phyloP scores from a whole-genome alignment of 2,329 filamentous ascomycete genomes.

The Aureobasidium lini region DNA sequence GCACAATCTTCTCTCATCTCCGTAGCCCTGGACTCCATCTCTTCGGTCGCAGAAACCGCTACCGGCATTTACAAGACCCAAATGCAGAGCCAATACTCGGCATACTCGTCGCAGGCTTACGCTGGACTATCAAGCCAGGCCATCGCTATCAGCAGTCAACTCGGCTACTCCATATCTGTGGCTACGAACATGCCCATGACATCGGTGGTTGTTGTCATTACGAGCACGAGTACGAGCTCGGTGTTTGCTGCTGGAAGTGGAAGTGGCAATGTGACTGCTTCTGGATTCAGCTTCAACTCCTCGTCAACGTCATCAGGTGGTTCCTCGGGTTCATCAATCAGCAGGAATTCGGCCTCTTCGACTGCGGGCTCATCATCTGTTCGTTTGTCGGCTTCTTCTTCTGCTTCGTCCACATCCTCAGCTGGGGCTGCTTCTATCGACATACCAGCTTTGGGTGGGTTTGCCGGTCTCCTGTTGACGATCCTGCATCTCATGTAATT shows the following conservation, averaged over 20 bases:
- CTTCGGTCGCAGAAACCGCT: neutral
- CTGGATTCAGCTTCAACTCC: neutral
- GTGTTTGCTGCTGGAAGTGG: neutral
- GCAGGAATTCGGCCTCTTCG: neutral
- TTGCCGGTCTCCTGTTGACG: neutral
- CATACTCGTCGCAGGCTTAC: neutral
- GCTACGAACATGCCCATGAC: neutral
- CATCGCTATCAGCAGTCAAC: slow-evolving; percentile 1
- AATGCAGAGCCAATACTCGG: neutral
- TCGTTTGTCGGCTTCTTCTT: neutral
- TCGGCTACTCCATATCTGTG: neutral
- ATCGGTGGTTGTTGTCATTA: too few species aligned
- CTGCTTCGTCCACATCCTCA: neutral
- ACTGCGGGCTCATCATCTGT: neutral
- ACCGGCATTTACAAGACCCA: neutral
- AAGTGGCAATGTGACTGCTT: neutral
- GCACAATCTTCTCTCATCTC: neutral
- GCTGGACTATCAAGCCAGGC: neutral
- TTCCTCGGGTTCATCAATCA: neutral
- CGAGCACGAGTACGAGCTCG: neutral
- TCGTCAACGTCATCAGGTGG: too few species aligned
- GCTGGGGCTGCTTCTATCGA: neutral
- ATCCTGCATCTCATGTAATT: neutral
- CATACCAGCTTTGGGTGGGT: neutral
- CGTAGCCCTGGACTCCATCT: neutral